These are phyloP conservation scores for Abrus pulchellus DNA, from an alignment of 306 rosid genomes.

Conservation along the genomic window DNA sequence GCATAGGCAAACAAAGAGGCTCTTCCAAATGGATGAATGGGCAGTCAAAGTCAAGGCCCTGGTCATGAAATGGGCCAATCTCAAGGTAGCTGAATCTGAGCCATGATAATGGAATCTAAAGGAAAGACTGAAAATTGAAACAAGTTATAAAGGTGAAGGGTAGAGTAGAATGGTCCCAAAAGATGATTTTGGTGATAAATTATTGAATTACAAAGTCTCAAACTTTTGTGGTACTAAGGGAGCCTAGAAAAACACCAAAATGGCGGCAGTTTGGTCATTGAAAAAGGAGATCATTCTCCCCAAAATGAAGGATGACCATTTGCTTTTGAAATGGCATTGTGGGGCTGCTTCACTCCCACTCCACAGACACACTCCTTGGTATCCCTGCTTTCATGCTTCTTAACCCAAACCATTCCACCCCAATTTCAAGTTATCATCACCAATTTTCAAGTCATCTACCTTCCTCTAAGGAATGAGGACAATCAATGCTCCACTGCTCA, in stretches of 20 bases:
- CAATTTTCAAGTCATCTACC: slow-evolving; percentile 38
- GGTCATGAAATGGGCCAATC: slow-evolving; percentile 44
- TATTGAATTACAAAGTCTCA: slow-evolving; percentile 18
- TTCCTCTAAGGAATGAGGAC: slow-evolving; percentile 34
- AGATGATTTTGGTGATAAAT: slow-evolving; percentile 44
- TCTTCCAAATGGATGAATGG: slow-evolving; percentile 47
- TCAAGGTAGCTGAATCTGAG: slow-evolving; percentile 42
- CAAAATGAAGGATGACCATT: slow-evolving; percentile 62
- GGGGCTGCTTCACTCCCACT: slow-evolving; percentile 52
- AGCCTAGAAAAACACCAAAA: slow-evolving; percentile 55
- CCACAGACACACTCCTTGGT: slow-evolving; percentile 53
- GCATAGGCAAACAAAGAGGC: slow-evolving; percentile 39
- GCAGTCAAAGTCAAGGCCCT: slow-evolving; percentile 53
- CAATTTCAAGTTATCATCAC: slow-evolving; percentile 42
- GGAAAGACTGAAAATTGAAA: slow-evolving; percentile 41
- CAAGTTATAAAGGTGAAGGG: slow-evolving; percentile 35
- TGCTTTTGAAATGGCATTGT: slow-evolving; percentile 44
- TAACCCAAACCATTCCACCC: slow-evolving; percentile 26
- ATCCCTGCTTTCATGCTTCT: slow-evolving; percentile 53
- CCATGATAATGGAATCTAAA: slow-evolving; percentile 1
- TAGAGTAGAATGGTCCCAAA: slow-evolving; percentile 54
- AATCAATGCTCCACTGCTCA: slow-evolving; percentile 8
- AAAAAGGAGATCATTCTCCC: slow-evolving; percentile 59
- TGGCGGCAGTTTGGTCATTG: slow-evolving; percentile 54
- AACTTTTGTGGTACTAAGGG: slow-evolving; percentile 51